Evolutionary conservation across 768 basidiomycete species (phyloP).

Genomic region (Rhizopogon vinicolor): DNA sequence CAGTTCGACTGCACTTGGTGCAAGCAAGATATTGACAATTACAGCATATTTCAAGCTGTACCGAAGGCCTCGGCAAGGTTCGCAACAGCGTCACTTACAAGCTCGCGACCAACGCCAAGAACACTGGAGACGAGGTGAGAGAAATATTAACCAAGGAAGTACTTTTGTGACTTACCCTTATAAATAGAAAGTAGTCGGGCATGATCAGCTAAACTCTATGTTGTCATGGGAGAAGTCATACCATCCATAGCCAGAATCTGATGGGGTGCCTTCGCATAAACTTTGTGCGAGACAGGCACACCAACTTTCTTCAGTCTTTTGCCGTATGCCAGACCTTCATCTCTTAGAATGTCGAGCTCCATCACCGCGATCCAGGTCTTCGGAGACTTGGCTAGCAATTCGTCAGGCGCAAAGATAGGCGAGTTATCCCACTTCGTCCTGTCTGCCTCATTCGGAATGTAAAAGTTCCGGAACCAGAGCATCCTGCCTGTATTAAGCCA

Average conservation of each 20-base stretch:
- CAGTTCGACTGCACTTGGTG: neutral
- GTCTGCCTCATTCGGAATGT: slow-evolving; percentile 59
- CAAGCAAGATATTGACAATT: neutral
- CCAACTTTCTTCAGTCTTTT: slow-evolving; percentile 51
- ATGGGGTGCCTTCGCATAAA: slow-evolving; percentile 66
- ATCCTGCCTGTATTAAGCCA: slow-evolving; percentile 62
- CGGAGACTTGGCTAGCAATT: slow-evolving; percentile 47
- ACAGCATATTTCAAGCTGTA: slow-evolving; percentile 3
- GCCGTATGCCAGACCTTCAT: slow-evolving; percentile 64
- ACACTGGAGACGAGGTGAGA: slow-evolving; percentile 27
- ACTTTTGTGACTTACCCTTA: slow-evolving; percentile 17
- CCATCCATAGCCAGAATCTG: slow-evolving; percentile 76
- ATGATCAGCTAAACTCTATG: neutral
- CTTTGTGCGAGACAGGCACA: slow-evolving; percentile 47
- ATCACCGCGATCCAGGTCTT: slow-evolving; percentile 62
- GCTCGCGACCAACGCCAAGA: slow-evolving; percentile 30
- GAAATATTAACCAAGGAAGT: neutral
- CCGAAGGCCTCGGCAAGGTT: slow-evolving; percentile 30
- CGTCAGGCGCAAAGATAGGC: slow-evolving; percentile 62
- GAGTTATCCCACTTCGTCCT: slow-evolving; percentile 68
- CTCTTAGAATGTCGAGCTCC: slow-evolving; percentile 65
- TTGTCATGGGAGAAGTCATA: slow-evolving; percentile 24
- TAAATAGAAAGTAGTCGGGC: neutral
- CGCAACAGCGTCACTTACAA: slow-evolving; percentile 33
- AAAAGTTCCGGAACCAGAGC: slow-evolving; percentile 70